Conservation (phyloP, 192 early-diverging fungal genomes). For the Kickxella alabastrina region DNA sequence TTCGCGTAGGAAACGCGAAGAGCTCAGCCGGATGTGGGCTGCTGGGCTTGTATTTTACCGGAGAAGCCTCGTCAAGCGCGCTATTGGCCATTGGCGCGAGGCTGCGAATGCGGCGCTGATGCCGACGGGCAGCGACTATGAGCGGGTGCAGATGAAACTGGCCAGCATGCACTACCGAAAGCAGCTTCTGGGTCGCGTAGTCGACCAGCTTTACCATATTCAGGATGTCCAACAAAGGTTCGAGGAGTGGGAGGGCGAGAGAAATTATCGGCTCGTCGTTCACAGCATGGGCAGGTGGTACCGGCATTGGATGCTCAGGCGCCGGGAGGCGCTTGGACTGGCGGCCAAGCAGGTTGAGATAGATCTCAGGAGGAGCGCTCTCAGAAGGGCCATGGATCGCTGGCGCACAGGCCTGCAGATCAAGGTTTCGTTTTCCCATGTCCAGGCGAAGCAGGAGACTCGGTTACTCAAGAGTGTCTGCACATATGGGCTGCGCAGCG, state of each 20-base stretch:
- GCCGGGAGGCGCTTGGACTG: no score
- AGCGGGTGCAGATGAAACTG: slow-evolving; percentile 6
- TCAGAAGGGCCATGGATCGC: no score
- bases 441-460: no score
- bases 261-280: not conserved
- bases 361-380: no score
- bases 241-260: not conserved
- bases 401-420: no score
- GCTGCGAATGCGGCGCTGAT: not conserved
- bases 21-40: slow-evolving; percentile 25
- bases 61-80: not conserved
- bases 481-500: no score
- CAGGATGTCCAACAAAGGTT: slow-evolving; percentile 7
- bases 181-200: not conserved
- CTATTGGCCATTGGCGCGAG: slow-evolving; percentile 4
- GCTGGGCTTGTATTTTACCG: slow-evolving; percentile 13
- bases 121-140: slow-evolving; percentile 1
- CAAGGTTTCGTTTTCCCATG: no score
- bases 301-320: no score
- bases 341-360: no score
- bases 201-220: not conserved
- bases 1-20: slow-evolving; percentile 14
- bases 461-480: no score
- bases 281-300: no score
- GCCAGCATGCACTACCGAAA: slow-evolving; percentile 20